A percentile compares a stretch with the other conserved stretches of the same genome.
These are phyloP conservation scores for Staphylotrichum longicolle DNA, from an alignment of 495 filamentous ascomycete genomes.

Conservation along the genomic window DNA sequence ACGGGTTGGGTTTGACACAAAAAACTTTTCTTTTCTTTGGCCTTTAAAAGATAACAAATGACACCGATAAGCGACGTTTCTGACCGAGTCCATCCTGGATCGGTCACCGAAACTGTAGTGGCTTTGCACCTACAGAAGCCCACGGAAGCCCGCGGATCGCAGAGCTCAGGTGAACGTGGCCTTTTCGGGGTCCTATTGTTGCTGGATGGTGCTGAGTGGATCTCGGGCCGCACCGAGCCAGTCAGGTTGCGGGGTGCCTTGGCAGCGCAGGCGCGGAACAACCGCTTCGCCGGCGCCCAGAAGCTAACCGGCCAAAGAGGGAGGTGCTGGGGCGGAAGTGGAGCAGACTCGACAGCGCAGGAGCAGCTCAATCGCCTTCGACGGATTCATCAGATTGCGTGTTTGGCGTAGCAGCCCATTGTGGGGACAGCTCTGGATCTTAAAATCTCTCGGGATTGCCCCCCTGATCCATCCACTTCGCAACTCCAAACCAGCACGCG, in stretches of 20 bases:
- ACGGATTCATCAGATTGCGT: slow-evolving; percentile 6
- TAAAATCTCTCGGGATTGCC: slow-evolving; percentile 12
- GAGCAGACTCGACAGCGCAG: background rate
- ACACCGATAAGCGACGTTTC: no score
- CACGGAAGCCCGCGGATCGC: no score
- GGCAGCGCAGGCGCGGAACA: background rate
- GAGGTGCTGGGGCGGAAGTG: background rate
- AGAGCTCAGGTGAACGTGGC: slow-evolving; percentile 15
- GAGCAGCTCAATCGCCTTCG: background rate
- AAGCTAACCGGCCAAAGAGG: background rate
- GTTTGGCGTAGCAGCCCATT: slow-evolving; percentile 9
- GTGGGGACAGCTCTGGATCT: slow-evolving; percentile 8
- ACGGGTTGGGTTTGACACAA: no score
- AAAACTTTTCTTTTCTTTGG: no score
- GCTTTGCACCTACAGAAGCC: no score
- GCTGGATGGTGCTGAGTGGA: background rate
- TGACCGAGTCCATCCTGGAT: no score
- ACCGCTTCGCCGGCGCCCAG: slow-evolving; percentile 1
- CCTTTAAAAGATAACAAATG: no score
- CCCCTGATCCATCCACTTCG: slow-evolving; percentile 10
- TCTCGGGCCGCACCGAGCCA: slow-evolving; percentile 1
- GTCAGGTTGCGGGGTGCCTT: background rate
- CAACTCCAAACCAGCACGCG: background rate
- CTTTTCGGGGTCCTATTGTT: slow-evolving; percentile 3
- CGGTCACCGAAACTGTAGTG: no score